Evolutionary conservation across 345 rosid genomes (phyloP).

Genomic region (Cardamine resedifolia): DNA sequence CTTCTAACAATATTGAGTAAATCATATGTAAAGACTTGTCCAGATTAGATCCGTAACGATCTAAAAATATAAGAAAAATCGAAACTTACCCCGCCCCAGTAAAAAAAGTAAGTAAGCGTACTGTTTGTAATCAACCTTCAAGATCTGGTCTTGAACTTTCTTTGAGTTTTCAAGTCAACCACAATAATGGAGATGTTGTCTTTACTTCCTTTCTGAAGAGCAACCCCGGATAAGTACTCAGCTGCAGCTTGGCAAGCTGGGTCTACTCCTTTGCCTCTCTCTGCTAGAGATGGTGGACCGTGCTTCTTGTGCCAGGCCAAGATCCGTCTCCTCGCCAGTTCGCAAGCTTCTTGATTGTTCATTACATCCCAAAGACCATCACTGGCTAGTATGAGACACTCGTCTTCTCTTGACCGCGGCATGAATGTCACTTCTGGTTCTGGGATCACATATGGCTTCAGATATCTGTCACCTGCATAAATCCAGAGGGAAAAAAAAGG

Average conservation of each 20-base stretch:
- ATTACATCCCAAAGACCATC: constrained; percentile 98
- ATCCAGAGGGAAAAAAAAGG: constrained; percentile 11
- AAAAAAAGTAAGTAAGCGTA: constrained; percentile 27
- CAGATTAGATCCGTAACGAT: constrained; percentile 29
- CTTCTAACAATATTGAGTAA: constrained; percentile 29
- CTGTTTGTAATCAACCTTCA: constrained; percentile 36
- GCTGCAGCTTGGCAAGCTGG: constrained; percentile 95
- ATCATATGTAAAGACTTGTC: constrained; percentile 22
- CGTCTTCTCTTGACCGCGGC: constrained; percentile 87
- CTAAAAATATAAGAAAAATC: constrained; percentile 25
- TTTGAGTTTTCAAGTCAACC: constrained; percentile 87
- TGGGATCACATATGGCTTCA: constrained; percentile 95
- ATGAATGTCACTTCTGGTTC: constrained; percentile 86
- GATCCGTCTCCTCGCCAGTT: constrained; percentile 78
- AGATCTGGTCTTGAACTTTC: constrained; percentile 82
- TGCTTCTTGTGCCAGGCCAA: constrained; percentile 90
- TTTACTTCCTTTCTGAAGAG: constrained; percentile 88
- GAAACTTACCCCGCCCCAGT: constrained; percentile 25
- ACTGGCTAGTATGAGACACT: constrained; percentile 84
- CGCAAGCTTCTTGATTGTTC: constrained; percentile 90
- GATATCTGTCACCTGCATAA: constrained; percentile 81
- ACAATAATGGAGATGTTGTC: constrained; percentile 82
- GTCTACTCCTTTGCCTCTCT: constrained; percentile 57
- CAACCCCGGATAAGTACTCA: constrained; percentile 72
- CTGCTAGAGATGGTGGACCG: constrained; percentile 42